Conservation (phyloP, 129 eudicot species). For the Gnaphalium uliginosum region DNA sequence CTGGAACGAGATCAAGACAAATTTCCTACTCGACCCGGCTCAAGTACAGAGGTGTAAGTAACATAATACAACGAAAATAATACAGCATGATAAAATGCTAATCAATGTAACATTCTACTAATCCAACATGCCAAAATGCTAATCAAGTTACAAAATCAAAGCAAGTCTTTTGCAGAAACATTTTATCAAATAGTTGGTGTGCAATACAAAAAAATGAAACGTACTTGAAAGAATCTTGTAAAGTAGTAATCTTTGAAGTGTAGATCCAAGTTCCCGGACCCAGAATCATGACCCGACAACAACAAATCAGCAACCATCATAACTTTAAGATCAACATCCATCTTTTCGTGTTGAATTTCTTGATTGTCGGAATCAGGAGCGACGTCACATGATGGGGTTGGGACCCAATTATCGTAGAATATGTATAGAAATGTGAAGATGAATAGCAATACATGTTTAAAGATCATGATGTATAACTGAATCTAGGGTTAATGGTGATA, state of each 20-base stretch:
- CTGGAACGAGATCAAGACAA: background rate
- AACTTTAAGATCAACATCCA: slow-evolving; percentile 43
- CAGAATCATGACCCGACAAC: slow-evolving; percentile 40
- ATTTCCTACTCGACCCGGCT: background rate
- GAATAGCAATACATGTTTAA: slow-evolving; percentile 32
- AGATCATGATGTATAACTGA: background rate
- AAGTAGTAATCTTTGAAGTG: slow-evolving; percentile 52
- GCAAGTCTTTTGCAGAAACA: background rate
- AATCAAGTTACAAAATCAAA: background rate
- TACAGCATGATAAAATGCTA: background rate
- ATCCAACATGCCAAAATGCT: background rate
- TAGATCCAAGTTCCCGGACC: slow-evolving; percentile 34
- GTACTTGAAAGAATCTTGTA: slow-evolving; percentile 51
- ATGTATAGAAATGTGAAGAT: slow-evolving; percentile 33
- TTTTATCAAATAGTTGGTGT: background rate
- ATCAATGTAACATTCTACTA: background rate
- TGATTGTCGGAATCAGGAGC: slow-evolving; percentile 26
- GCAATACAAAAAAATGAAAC: background rate
- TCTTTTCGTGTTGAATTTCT: background rate
- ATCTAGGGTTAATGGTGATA: no score
- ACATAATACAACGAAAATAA: no score
- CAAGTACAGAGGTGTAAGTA: background rate
- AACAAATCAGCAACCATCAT: slow-evolving; percentile 52
- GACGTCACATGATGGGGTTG: slow-evolving; percentile 48
- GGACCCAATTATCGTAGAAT: slow-evolving; percentile 44